These are phyloP conservation scores for Sarocladium strictum DNA, from an alignment of 2,329 filamentous ascomycete genomes.

Conservation along the genomic window DNA sequence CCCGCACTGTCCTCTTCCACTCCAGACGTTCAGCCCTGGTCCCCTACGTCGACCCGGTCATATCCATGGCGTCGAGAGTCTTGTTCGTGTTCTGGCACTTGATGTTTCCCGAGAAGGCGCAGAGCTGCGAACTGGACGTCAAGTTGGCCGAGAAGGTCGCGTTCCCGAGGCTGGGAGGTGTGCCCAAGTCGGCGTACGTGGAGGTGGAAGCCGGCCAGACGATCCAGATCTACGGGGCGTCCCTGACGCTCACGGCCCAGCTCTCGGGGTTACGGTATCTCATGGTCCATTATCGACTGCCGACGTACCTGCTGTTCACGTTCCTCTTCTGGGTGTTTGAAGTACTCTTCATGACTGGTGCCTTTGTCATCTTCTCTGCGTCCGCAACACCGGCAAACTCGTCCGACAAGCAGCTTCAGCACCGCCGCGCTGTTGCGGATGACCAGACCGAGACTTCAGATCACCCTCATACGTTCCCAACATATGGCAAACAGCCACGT, in stretches of 20 bases:
- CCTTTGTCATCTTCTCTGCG: conserved; percentile 53
- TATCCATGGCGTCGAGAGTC: conserved; percentile 55
- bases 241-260: conserved; percentile 64
- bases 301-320: conserved; percentile 64
- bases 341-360: conserved; percentile 57
- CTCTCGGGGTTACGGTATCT: conserved; percentile 73
- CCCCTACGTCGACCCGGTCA: conserved; percentile 68
- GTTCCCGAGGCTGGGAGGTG: conserved; percentile 42
- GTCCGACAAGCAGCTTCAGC: conserved; percentile 12
- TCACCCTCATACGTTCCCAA: conserved; percentile 37
- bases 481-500: conserved; percentile 30
- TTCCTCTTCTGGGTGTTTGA: conserved; percentile 71
- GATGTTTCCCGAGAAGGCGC: conserved; percentile 56
- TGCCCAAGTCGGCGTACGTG: conserved; percentile 41
- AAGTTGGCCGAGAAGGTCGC: conserved; percentile 67
- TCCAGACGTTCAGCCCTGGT: conserved; percentile 72
- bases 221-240: conserved; percentile 71
- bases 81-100: conserved; percentile 65
- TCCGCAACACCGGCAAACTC: conserved; percentile 19
- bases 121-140: conserved; percentile 42
- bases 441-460: conserved; percentile 30
- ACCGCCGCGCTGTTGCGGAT: conserved; percentile 11
- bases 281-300: conserved; percentile 78
- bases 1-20: conserved; percentile 42
- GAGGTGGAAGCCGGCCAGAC: conserved; percentile 64